Percentiles rank a stretch among this genome's conserved stretches.
Evolutionary conservation across 345 rosid species (phyloP).

Genomic region (Ceriops decandra): DNA sequence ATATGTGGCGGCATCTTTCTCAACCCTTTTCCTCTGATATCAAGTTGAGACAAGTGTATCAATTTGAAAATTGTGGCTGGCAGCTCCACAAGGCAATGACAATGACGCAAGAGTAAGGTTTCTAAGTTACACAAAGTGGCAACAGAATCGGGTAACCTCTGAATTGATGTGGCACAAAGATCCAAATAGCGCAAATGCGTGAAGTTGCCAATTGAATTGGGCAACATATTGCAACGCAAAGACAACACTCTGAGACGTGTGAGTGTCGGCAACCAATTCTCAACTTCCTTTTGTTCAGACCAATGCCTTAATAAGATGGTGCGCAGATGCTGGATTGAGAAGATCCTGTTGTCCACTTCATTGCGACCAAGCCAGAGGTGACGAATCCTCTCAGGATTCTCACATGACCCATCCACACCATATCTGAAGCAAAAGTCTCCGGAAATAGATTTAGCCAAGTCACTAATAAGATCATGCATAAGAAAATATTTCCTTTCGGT

Average conservation of each 20-base stretch:
- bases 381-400: background rate
- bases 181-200: background rate
- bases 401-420: background rate
- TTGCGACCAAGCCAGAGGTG: background rate
- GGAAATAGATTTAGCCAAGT: slow-evolving; percentile 10
- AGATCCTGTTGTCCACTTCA: too few species aligned
- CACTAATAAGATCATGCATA: slow-evolving; percentile 20
- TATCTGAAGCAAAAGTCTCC: slow-evolving; percentile 13
- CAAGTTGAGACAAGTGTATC: background rate
- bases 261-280: background rate
- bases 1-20: slow-evolving; percentile 1
- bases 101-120: background rate
- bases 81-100: background rate
- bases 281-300: too few species aligned
- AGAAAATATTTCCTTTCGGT: background rate
- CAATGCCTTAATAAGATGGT: background rate
- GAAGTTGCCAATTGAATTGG: background rate
- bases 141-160: background rate
- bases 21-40: background rate
- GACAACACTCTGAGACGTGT: background rate
- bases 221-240: rapidly evolving
- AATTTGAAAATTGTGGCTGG: slow-evolving; percentile 2
- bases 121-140: background rate
- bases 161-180: rapidly evolving
- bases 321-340: too few species aligned